Evolutionary conservation across 805 yeast genomes (phyloP), one percentile per base, ranked within the genome.

Genomic region (Yarrowia keelungensis): DNA sequence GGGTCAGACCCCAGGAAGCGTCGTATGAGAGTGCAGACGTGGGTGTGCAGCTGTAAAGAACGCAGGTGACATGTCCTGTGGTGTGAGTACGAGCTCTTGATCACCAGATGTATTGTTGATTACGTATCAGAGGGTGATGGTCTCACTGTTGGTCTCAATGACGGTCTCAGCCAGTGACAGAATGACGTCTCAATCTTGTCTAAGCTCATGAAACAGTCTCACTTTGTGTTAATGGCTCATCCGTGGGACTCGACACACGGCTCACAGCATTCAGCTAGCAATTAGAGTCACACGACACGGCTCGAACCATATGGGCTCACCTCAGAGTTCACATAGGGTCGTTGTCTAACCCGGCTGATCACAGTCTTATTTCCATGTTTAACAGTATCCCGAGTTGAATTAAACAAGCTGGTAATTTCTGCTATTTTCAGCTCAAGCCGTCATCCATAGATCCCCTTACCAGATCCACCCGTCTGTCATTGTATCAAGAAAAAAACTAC

Each of bases 241-340:
- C 32, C 32, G 32, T 26, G 32, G 32, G 32, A 26, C 32, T 26
- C 32, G 32, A 26, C 32, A 26, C 7, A 26, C 32, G 32, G 32
- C 39, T 38, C 39, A 9, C 39, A 9, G 39, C 39, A 10, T 16
- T 10, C 47, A 42, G 11, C 19, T n/a, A 42, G 2, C 19, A 47
- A 49, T 15, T 50, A 32, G 19, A 32, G 54, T 50, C 54, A 50
- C 56, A 50, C 56, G 56, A 50, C 41, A 50, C 56, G 56, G 56
- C 56, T 50, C 56, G 26, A 50, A 15, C 8, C 11, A n/a, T 38
- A 10, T 38, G 10, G 10, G 39, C 39, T 46, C 12, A 22, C 10
- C 26, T 45, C 47, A 45, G 47, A 16, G 47, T 10, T 19, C 14
- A 46, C 51, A 19, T 32, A 49, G 39, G n/a, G 39, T 32, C 19